These are phyloP conservation scores for Pseudoperonospora humuli DNA, from an alignment of 352 stramenopile genomes.

Conservation along the genomic window DNA sequence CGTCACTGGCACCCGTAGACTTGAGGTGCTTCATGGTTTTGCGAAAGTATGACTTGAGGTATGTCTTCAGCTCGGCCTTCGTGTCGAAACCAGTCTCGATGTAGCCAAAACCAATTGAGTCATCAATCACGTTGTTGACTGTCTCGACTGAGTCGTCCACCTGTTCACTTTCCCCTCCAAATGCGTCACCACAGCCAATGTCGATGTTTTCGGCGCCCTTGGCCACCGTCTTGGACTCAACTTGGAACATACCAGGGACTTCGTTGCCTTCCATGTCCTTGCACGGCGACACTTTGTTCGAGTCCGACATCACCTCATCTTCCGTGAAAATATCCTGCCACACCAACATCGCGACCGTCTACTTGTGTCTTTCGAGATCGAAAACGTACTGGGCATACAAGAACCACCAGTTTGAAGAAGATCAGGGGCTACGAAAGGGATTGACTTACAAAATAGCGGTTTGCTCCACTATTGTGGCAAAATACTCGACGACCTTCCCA, in stretches of 20 bases:
- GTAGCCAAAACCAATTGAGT: constrained; percentile 50
- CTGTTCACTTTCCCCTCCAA: constrained; percentile 34
- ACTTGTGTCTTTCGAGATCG: constrained; percentile 19
- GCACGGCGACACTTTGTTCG: constrained; percentile 37
- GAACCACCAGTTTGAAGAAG: no score
- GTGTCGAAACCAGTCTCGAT: constrained; percentile 55
- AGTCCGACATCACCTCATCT: constrained; percentile 62
- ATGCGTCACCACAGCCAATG: constrained; percentile 52
- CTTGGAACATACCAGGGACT: constrained; percentile 52
- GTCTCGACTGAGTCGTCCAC: constrained; percentile 54
- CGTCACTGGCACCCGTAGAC: constrained; percentile 33
- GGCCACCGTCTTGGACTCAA: constrained; percentile 42
- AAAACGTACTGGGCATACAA: constrained; percentile 30
- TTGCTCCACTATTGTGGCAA: no score
- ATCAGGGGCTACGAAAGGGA: no score
- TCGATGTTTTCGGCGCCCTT: constrained; percentile 52
- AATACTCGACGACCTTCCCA: no score
- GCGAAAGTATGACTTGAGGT: constrained; percentile 64
- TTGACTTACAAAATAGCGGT: no score
- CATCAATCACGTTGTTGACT: constrained; percentile 59
- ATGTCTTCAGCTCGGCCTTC: constrained; percentile 59
- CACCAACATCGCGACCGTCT: constrained; percentile 40
- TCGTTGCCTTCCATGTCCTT: constrained; percentile 47
- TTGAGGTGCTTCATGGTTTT: constrained; percentile 66
- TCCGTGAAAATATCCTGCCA: constrained; percentile 67